Evolutionary conservation across 2,329 filamentous ascomycete species (phyloP).

Genomic region (Coniochaeta sp.): DNA sequence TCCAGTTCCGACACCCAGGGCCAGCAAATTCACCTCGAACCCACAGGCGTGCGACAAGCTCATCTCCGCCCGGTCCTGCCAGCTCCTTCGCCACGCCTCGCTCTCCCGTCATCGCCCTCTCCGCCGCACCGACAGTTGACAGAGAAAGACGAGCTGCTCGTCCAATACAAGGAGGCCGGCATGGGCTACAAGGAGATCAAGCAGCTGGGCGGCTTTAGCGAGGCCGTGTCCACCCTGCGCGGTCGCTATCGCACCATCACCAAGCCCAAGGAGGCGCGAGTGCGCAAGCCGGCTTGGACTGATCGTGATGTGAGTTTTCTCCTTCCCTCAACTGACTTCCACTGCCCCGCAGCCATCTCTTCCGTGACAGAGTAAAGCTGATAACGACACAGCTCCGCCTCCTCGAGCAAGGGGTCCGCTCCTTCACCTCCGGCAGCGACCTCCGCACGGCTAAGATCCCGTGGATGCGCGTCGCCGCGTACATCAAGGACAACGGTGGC

Average conservation of each 20-base stretch:
- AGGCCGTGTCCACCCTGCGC: slow-evolving; percentile 66
- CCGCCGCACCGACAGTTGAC: background rate
- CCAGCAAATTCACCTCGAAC: background rate
- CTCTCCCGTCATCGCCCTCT: background rate
- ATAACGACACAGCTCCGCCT: slow-evolving; percentile 11
- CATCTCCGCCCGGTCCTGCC: background rate
- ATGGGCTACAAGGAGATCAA: slow-evolving; percentile 61
- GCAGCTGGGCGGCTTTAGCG: slow-evolving; percentile 41
- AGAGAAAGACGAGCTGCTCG: slow-evolving; percentile 36
- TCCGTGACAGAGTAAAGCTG: background rate
- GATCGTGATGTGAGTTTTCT: slow-evolving; percentile 51
- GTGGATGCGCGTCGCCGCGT: slow-evolving; percentile 50
- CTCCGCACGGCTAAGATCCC: slow-evolving; percentile 30
- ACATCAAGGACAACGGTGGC: slow-evolving; percentile 42
- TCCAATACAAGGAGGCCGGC: slow-evolving; percentile 45
- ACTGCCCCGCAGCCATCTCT: background rate
- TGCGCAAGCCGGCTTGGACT: slow-evolving; percentile 59
- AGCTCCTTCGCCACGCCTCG: background rate
- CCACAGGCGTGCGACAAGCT: background rate
- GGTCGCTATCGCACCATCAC: slow-evolving; percentile 60
- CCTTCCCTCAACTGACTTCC: slow-evolving; percentile 1
- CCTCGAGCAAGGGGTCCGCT: slow-evolving; percentile 14
- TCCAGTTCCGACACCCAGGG: background rate
- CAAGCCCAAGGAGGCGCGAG: slow-evolving; percentile 52
- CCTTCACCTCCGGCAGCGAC: slow-evolving; percentile 15